Conservation (phyloP, 78 protist species). For the Cavenderia fasciculata region DNA sequence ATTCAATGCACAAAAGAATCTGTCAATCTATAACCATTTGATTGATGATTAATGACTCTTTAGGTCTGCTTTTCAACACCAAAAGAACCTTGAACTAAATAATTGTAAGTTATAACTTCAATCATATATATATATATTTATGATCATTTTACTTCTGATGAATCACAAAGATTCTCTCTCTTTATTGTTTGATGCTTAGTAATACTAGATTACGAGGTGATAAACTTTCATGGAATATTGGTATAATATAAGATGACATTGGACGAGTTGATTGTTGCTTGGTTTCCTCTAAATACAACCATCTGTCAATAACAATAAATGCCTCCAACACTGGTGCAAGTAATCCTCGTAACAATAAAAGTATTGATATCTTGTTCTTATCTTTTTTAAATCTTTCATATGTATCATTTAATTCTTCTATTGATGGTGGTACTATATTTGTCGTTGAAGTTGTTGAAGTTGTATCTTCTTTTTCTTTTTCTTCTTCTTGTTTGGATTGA, state of each 20-base stretch:
- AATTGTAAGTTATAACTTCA: too few relatives aligned
- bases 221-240: conserved; percentile 24
- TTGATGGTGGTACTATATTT: background rate
- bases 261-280: background rate
- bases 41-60: too few relatives aligned
- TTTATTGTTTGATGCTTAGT: background rate
- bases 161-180: too few relatives aligned
- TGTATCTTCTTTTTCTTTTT: background rate
- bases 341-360: conserved; percentile 22
- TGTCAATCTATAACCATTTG: too few relatives aligned
- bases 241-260: conserved; percentile 20
- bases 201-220: conserved; percentile 51
- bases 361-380: conserved; percentile 1
- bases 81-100: too few relatives aligned
- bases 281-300: conserved; percentile 22
- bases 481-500: conserved; percentile 5
- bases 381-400: background rate
- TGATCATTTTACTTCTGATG: too few relatives aligned
- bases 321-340: conserved; percentile 50
- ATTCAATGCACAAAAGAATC: too few relatives aligned
- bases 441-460: conserved; percentile 2
- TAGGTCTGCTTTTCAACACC: too few relatives aligned
- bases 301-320: conserved; percentile 35
- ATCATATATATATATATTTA: too few relatives aligned
- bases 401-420: too few relatives aligned